These are phyloP conservation scores for Lachnellula willkommii DNA, from an alignment of 2,329 filamentous ascomycete species.

Conservation along the genomic window DNA sequence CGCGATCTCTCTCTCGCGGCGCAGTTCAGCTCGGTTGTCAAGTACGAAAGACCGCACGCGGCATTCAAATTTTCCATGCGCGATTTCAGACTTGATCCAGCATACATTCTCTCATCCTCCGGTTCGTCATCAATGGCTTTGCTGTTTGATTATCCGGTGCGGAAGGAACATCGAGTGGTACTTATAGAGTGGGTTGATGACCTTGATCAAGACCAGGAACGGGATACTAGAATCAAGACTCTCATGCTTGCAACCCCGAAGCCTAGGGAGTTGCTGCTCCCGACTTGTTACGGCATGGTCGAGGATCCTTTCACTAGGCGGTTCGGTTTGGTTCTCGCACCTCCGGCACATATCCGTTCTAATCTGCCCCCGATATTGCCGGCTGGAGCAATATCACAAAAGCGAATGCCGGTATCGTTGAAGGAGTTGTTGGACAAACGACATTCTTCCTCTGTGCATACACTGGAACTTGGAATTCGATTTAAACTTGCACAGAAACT, in stretches of 20 bases:
- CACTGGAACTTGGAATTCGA: constrained; percentile 40
- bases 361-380: constrained; percentile 21
- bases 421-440: constrained; percentile 21
- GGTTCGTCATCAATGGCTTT: constrained; percentile 24
- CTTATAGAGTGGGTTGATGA: constrained; percentile 25
- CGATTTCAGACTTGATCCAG: constrained; percentile 23
- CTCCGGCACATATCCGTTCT: constrained; percentile 23
- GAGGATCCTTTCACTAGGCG: constrained; percentile 19
- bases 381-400: constrained; percentile 23
- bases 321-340: constrained; percentile 24
- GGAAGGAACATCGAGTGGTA: constrained; percentile 26
- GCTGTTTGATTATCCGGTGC: constrained; percentile 25
- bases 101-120: constrained; percentile 20
- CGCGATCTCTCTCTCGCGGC: constrained; percentile 21
- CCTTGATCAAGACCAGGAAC: constrained; percentile 18
- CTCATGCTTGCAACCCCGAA: constrained; percentile 26
- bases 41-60: constrained; percentile 21
- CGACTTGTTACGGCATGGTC: constrained; percentile 27
- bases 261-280: constrained; percentile 19
- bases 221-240: constrained; percentile 22
- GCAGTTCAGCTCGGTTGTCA: constrained; percentile 22
- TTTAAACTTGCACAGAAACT: constrained; percentile 40
- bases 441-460: constrained; percentile 17
- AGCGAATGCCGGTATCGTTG: constrained; percentile 24
- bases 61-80: constrained; percentile 24